Conservation (phyloP, 495 filamentous ascomycete species). For the Xylaria castorea region DNA sequence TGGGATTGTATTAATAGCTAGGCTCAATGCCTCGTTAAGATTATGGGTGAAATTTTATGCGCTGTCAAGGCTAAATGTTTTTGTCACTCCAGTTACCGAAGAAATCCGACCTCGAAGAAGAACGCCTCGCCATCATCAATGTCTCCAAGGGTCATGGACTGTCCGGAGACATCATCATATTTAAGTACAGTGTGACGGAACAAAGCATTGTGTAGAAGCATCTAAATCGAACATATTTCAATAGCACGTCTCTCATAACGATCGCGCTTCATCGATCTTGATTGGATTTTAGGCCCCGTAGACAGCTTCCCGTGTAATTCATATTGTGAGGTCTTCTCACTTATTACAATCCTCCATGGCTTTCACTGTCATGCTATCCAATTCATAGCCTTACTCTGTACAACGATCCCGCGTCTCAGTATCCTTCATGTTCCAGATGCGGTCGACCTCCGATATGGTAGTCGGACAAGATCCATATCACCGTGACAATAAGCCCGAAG, state of each 20-base stretch:
- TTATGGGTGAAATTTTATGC: not conserved
- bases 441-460: not conserved
- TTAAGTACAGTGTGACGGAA: too few relatives aligned
- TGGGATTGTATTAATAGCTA: not conserved
- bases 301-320: too few relatives aligned
- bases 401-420: not conserved
- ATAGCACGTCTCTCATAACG: too few relatives aligned
- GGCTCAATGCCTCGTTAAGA: not conserved
- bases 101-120: not conserved
- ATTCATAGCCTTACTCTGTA: not conserved
- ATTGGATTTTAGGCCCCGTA: too few relatives aligned
- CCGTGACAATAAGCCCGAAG: slow-evolving; percentile 4
- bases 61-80: slow-evolving; percentile 2
- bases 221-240: too few relatives aligned
- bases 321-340: too few relatives aligned
- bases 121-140: not conserved
- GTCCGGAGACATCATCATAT: too few relatives aligned
- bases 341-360: not conserved
- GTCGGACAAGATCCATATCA: not conserved
- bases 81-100: not conserved
- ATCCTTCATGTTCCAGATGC: slow-evolving; percentile 7
- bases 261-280: too few relatives aligned
- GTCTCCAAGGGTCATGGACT: not conserved
- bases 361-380: not conserved
- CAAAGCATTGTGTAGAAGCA: too few relatives aligned